Conservation (phyloP, 148 eudicot species). For the Silene latifolia region DNA sequence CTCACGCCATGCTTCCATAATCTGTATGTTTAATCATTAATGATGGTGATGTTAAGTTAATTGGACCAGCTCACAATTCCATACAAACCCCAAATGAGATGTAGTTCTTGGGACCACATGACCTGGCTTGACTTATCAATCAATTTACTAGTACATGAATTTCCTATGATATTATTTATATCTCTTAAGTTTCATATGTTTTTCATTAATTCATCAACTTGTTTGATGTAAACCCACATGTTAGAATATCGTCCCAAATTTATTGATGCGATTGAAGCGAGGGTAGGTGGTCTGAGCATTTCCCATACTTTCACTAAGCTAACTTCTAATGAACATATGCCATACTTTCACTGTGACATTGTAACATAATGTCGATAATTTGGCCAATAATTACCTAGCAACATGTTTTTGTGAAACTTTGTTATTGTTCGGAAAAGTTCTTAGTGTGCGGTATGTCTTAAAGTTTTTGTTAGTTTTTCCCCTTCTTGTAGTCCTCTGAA, state of each 20-base stretch:
- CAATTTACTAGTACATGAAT: neutral
- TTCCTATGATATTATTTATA: neutral
- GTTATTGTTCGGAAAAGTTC: neutral
- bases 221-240: neutral
- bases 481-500: too few relatives aligned
- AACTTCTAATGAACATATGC: too few relatives aligned
- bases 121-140: constrained; percentile 21
- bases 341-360: too few relatives aligned
- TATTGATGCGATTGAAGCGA: neutral
- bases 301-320: too few relatives aligned
- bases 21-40: constrained; percentile 8
- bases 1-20: constrained; percentile 14
- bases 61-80: constrained; percentile 20
- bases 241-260: neutral
- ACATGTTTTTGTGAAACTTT: too few relatives aligned
- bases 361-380: neutral
- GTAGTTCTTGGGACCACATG: constrained; percentile 27
- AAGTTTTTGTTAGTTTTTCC: too few relatives aligned
- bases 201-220: neutral
- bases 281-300: too few relatives aligned
- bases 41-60: constrained; percentile 7
- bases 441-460: neutral
- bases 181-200: neutral
- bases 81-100: constrained; percentile 9
- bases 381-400: too few relatives aligned